Evolutionary conservation across 176 grass and related monocot species (phyloP).

Genomic region (Carex pumila): DNA sequence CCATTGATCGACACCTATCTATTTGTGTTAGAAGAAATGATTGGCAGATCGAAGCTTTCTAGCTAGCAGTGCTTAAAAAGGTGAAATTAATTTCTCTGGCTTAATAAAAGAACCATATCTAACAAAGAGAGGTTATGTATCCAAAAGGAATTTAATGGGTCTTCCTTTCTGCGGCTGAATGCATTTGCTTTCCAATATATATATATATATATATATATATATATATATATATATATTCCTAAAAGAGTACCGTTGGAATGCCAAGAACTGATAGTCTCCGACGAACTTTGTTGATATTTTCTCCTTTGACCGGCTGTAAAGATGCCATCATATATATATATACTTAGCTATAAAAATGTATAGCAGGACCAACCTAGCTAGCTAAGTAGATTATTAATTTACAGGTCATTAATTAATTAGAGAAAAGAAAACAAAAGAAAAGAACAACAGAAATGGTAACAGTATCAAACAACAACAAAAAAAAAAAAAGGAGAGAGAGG

Average conservation of each 20-base stretch:
- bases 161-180: not conserved
- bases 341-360: conserved; percentile 27
- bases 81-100: too few species aligned
- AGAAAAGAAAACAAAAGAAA: not conserved
- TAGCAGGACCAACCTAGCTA: conserved; percentile 37
- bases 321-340: conserved; percentile 4
- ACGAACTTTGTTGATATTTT: not conserved
- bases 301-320: not conserved
- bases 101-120: too few species aligned
- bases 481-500: conserved; percentile 38
- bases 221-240: not conserved
- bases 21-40: too few species aligned
- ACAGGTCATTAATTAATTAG: not conserved
- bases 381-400: conserved; percentile 10
- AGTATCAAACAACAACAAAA: conserved; percentile 18
- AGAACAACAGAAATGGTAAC: not conserved
- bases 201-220: not conserved
- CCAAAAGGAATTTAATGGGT: not conserved
- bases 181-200: not conserved
- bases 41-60: too few species aligned
- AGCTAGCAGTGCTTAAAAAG: too few species aligned
- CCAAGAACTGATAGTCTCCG: not conserved
- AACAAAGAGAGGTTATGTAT: too few species aligned
- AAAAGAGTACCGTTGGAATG: not conserved
- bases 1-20: too few species aligned